Evolutionary conservation across 2,329 filamentous ascomycete genomes (phyloP).

Genomic region (Dactylella cylindrospora): DNA sequence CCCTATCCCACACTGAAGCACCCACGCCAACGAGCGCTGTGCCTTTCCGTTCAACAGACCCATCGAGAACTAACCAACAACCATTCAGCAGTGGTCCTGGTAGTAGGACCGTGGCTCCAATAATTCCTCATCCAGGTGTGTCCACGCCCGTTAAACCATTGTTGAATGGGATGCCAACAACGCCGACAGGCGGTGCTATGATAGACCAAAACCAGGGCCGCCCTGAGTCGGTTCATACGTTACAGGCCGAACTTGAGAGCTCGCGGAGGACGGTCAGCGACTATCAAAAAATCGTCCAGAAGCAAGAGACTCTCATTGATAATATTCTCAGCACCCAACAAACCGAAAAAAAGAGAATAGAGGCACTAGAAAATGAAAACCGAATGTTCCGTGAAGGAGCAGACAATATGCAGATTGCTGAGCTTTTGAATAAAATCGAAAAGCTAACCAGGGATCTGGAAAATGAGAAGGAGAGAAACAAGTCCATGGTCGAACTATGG

Average conservation of each 20-base stretch:
- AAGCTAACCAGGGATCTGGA: constrained; percentile 39
- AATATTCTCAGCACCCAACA: constrained; percentile 41
- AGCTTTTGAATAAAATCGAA: constrained; percentile 36
- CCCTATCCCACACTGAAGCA: constrained; percentile 28
- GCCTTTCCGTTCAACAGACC: constrained; percentile 37
- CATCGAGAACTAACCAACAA: constrained; percentile 42
- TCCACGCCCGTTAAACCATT: constrained; percentile 37
- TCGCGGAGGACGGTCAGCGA: constrained; percentile 36
- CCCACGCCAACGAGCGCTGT: constrained; percentile 30
- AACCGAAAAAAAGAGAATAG: constrained; percentile 39
- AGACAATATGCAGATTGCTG: constrained; percentile 35
- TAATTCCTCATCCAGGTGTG: constrained; percentile 42
- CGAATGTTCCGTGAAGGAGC: constrained; percentile 23
- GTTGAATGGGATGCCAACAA: constrained; percentile 39
- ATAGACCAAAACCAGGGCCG: constrained; percentile 30
- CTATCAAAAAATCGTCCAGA: constrained; percentile 41
- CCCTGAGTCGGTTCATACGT: constrained; percentile 14
- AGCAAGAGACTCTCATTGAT: constrained; percentile 40
- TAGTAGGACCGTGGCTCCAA: constrained; percentile 28
- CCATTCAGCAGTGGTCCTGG: constrained; percentile 27
- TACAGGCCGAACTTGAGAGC: constrained; percentile 32
- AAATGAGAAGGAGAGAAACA: constrained; percentile 33
- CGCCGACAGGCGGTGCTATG: constrained; percentile 34
- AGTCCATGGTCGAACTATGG: constrained; percentile 35
- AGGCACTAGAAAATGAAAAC: constrained; percentile 26